Conservation (phyloP, 2,329 filamentous ascomycete species). For the Colletotrichum filicis region DNA sequence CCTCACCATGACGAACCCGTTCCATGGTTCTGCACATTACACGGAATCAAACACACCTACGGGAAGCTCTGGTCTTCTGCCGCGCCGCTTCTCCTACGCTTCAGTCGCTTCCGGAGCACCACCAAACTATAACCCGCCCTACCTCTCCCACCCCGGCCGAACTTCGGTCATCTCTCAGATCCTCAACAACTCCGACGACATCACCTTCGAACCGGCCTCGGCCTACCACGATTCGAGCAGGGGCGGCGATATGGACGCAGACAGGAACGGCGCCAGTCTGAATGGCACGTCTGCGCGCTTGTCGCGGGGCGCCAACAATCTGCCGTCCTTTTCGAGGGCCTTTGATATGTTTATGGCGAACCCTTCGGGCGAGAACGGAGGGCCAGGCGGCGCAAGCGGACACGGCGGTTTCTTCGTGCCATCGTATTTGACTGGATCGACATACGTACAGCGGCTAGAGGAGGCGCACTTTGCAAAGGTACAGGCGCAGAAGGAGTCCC, state of each 20-base stretch:
- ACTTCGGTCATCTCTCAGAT: conserved; percentile 65
- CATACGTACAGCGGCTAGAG: conserved; percentile 81
- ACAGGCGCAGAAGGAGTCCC: conserved; percentile 59
- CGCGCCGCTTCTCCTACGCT: conserved; percentile 54
- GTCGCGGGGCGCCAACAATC: conserved; percentile 36
- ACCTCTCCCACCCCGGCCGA: conserved; percentile 48
- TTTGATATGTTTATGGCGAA: conserved; percentile 60
- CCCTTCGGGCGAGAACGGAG: conserved; percentile 36
- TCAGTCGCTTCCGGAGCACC: conserved; percentile 52
- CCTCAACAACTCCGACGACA: conserved; percentile 58
- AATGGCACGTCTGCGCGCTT: conserved; percentile 40
- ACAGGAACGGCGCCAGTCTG: conserved; percentile 42
- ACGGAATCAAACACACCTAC: conserved; percentile 44
- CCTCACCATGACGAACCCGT: conserved; percentile 56
- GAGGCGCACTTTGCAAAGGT: conserved; percentile 74
- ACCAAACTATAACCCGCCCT: conserved; percentile 48
- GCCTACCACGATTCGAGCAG: conserved; percentile 37
- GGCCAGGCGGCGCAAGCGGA: conserved; percentile 39
- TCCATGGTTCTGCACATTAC: conserved; percentile 47
- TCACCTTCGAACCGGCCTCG: conserved; percentile 46
- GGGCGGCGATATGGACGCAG: conserved; percentile 46
- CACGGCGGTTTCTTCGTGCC: conserved; percentile 78
- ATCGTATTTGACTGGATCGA: conserved; percentile 82
- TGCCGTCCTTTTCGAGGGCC: conserved; percentile 62
- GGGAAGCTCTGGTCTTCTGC: conserved; percentile 43